These are phyloP conservation scores for Apocynum venetum DNA, from an alignment of 257 asterid species.

Conservation along the genomic window DNA sequence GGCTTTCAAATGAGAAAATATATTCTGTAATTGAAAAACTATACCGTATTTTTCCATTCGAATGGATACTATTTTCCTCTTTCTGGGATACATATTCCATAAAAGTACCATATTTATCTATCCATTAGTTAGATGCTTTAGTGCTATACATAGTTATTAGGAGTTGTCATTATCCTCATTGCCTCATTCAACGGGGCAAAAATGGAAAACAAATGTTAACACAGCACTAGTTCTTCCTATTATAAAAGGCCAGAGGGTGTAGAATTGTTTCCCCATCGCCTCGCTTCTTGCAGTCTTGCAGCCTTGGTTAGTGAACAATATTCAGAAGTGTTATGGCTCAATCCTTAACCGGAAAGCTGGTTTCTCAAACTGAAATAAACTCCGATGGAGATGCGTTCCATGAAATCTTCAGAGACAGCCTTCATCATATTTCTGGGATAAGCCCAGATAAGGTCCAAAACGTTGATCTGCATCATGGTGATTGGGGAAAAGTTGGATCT, in stretches of 20 bases:
- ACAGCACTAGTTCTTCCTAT: background rate
- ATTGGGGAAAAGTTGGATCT: background rate
- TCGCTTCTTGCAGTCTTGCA: background rate
- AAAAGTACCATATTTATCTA: too few species aligned
- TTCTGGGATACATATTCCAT: too few species aligned
- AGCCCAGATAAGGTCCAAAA: background rate
- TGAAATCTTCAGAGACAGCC: constrained; percentile 7
- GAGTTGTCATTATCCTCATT: too few species aligned
- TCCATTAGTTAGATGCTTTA: too few species aligned
- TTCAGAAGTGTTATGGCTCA: background rate
- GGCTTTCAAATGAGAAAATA: too few species aligned
- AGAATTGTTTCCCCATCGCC: background rate
- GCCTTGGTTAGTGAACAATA: background rate
- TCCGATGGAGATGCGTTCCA: constrained; percentile 14
- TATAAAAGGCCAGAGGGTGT: background rate
- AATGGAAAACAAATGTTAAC: too few species aligned
- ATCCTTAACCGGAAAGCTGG: background rate
- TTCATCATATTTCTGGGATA: constrained; percentile 3
- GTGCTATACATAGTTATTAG: too few species aligned
- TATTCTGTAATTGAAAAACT: too few species aligned
- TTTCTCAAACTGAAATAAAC: constrained; percentile 5
- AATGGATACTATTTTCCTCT: too few species aligned
- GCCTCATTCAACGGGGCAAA: too few species aligned
- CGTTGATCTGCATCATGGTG: constrained; percentile 9
- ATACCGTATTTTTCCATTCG: too few species aligned